These are phyloP conservation scores for Podochytrium sp. DNA, from an alignment of 192 early-diverging fungal species.

Conservation along the genomic window DNA sequence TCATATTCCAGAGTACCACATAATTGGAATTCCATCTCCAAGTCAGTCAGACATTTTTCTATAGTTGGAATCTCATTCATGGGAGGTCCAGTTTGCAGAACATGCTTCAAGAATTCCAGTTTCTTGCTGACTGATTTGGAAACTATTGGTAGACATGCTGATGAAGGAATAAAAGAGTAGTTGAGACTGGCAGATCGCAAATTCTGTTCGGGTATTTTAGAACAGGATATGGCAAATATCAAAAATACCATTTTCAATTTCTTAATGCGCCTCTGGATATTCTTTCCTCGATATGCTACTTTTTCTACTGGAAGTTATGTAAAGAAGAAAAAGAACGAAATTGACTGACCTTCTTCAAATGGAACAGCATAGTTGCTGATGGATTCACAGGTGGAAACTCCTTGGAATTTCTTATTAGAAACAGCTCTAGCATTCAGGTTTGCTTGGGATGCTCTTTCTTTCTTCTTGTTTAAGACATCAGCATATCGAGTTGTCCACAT, in stretches of 20 bases:
- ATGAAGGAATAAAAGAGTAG: slow-evolving; percentile 30
- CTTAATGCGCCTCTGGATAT: slow-evolving; percentile 1
- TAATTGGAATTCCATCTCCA: neutral
- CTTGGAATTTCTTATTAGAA: slow-evolving; percentile 21
- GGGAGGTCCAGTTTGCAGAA: neutral
- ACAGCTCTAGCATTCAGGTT: slow-evolving; percentile 35
- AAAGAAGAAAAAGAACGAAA: neutral
- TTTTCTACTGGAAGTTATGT: neutral
- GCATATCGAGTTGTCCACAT: slow-evolving; percentile 30
- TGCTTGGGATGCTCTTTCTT: slow-evolving; percentile 32
- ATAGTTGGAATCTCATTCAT: neutral
- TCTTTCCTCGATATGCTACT: neutral
- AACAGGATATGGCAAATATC: neutral
- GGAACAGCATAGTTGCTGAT: neutral
- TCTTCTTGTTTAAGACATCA: slow-evolving; percentile 28
- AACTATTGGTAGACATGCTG: neutral
- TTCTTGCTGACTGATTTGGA: neutral
- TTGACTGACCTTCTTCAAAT: slow-evolving; percentile 3
- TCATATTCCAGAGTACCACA: neutral
- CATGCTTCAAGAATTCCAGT: neutral
- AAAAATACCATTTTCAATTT: slow-evolving; percentile 24
- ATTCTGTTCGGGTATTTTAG: neutral
- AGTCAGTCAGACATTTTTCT: neutral
- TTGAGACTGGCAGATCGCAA: slow-evolving; percentile 20
- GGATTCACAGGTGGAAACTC: neutral